Evolutionary conservation across 2,329 filamentous ascomycete species (phyloP), one percentile per base, ranked within the genome.

Genomic region (Fusarium dlaminii): DNA sequence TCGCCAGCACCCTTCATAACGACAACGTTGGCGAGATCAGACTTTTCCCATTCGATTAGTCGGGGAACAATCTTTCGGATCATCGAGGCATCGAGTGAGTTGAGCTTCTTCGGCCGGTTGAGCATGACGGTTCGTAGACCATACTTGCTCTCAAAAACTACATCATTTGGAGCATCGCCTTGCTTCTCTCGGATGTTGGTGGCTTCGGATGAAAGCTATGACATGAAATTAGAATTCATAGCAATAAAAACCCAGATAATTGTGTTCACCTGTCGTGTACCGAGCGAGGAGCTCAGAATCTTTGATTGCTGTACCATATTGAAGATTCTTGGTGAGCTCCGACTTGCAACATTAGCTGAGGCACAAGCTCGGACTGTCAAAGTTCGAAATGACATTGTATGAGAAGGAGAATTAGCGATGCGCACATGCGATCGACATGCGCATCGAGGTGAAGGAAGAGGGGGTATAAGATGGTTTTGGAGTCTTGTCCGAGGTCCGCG

Each of bases 41-140:
- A 98, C 84, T 97, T 96, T 79, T 94, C 91, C 95, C 95, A 99
- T 87, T 98, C 96, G 80, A 94, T 87, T 80, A 99, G 83, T 65
- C 96, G 90, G 29, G 96, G 95, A 52, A 95, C 86, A 78, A 99
- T 98, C 86, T 99, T 98, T 79, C 94, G 90, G 72, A 93, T 93
- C 97, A 99, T 99, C 66, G 95, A 98, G 59, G 88, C 93, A 82
- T 97, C 95, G 76, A 99, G 90, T 32, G 96, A 93, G 84, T 99
- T 98, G 82, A 95, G 89, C 86, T 98, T 98, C 80, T 90, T 88
- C 11, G 96, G 96, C 67, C 96, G 92, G 86, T 99, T 99, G 77
- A 99, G 93, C 85, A 98, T 93, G 80, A 99, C 92, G 77, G 93
- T 95, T 72, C 96, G 94, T 57, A 98, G 89, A 73, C 96, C 96